Evolutionary conservation across 805 yeast genomes (phyloP).

Genomic region (Helenozyma rhizophorensis): DNA sequence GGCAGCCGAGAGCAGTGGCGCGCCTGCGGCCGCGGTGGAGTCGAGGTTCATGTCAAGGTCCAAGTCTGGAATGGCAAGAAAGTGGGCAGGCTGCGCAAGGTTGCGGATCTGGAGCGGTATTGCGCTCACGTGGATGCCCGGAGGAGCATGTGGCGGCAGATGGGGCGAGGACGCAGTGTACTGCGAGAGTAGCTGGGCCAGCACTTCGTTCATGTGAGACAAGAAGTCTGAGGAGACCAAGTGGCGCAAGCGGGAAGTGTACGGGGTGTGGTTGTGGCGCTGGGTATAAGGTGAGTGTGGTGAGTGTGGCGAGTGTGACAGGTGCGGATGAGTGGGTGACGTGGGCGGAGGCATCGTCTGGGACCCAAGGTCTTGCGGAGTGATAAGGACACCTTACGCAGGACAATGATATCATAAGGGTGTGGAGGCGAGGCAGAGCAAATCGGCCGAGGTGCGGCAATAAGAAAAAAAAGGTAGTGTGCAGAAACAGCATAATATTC

Average conservation of each 20-base stretch:
- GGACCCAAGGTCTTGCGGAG: not conserved
- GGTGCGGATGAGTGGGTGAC: not conserved
- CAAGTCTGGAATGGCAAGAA: constrained; percentile 3
- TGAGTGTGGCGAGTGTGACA: not conserved
- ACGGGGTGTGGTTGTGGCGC: not conserved
- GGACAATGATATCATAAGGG: too few relatives aligned
- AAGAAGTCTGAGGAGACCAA: constrained; percentile 1
- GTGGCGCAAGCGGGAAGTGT: not conserved
- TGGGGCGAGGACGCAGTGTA: not conserved
- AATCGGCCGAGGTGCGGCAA: too few relatives aligned
- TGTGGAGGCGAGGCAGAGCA: too few relatives aligned
- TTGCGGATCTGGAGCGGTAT: constrained; percentile 6
- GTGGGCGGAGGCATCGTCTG: constrained; percentile 1
- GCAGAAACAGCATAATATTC: too few relatives aligned
- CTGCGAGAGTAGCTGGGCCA: constrained; percentile 5
- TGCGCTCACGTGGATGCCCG: not conserved
- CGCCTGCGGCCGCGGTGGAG: not conserved
- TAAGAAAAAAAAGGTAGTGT: too few relatives aligned
- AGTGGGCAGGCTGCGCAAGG: constrained; percentile 2
- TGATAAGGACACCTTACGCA: not conserved
- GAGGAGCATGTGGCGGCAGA: too few relatives aligned
- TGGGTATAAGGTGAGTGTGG: too few relatives aligned
- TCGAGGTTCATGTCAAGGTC: constrained; percentile 6
- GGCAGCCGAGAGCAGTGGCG: constrained; percentile 2
- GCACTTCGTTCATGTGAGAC: constrained; percentile 6